phyloP scores from a whole-genome alignment of 225 moss, liverwort and hornwort genomes.

The Neckera pumila region DNA sequence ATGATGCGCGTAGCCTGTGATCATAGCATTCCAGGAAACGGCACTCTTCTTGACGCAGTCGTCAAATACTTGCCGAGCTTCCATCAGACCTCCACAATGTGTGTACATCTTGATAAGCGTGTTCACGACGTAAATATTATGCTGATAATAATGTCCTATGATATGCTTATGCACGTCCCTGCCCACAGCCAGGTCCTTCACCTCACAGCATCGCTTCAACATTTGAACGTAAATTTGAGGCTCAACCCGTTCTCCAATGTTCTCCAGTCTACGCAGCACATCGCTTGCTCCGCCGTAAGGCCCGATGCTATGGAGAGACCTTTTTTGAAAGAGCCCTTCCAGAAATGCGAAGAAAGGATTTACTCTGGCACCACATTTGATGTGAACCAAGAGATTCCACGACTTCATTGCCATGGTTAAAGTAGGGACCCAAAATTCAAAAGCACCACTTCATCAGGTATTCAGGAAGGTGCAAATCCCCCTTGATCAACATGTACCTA shows the following conservation, averaged over 20 bases:
- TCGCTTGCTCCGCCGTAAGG: slow-evolving; percentile 1
- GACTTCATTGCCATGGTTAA: background rate
- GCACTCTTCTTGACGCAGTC: slow-evolving; percentile 2
- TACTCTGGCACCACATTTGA: background rate
- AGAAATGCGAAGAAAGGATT: background rate
- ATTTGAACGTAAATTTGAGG: slow-evolving; percentile 15
- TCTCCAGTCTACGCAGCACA: background rate
- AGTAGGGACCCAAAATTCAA: background rate
- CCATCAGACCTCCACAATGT: background rate
- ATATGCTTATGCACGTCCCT: slow-evolving; percentile 23
- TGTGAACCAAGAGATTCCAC: background rate
- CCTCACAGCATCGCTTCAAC: slow-evolving; percentile 18
- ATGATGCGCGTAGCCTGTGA: slow-evolving; percentile 12
- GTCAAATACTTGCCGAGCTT: slow-evolving; percentile 19
- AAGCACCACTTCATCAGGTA: background rate
- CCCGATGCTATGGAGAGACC: background rate
- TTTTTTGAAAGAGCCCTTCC: background rate
- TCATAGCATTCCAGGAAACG: slow-evolving; percentile 27
- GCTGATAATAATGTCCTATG: slow-evolving; percentile 3
- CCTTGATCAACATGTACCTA: background rate
- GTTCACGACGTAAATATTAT: slow-evolving; percentile 20
- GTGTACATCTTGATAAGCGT: slow-evolving; percentile 29
- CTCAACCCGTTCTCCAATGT: slow-evolving; percentile 14
- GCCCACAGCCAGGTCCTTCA: slow-evolving; percentile 12
- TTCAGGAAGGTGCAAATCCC: background rate